Evolutionary conservation across 169 alveolate species (phyloP).

Genomic region (Eimeria tenella): DNA sequence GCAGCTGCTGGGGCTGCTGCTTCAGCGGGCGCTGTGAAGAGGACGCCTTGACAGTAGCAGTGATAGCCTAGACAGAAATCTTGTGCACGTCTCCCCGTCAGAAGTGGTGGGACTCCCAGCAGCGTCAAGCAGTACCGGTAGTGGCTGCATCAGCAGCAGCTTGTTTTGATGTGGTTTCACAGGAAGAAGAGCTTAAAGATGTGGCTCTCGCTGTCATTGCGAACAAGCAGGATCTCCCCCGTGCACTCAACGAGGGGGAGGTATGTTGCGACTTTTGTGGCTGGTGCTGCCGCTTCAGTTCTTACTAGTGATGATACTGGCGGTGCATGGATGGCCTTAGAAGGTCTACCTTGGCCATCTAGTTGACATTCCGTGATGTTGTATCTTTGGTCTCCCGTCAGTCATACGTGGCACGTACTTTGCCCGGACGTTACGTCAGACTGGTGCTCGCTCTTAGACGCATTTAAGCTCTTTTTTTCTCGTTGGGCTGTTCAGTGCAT

Average conservation of each 20-base stretch:
- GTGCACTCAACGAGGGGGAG: constrained; percentile 93
- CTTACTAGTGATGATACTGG: not conserved
- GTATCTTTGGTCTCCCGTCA: too few species aligned
- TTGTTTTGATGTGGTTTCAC: not conserved
- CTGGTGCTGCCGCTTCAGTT: constrained; percentile 23
- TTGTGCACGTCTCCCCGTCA: too few species aligned
- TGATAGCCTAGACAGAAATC: too few species aligned
- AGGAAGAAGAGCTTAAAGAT: constrained; percentile 96
- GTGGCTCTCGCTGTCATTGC: constrained; percentile 96
- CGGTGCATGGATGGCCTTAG: not conserved
- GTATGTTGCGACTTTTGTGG: constrained; percentile 56
- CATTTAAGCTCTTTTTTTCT: not conserved
- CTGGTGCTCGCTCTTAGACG: too few species aligned
- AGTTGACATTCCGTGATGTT: too few species aligned
- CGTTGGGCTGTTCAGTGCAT: too few species aligned
- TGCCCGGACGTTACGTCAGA: too few species aligned
- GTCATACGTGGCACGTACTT: too few species aligned
- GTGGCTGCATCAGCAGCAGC: not conserved
- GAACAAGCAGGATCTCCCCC: constrained; percentile 96
- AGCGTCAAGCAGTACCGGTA: not conserved
- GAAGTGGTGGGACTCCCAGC: too few species aligned
- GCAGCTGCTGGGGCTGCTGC: not conserved
- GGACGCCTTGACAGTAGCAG: too few species aligned
- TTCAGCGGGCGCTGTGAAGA: not conserved
- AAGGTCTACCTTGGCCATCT: too few species aligned